Evolutionary conservation across 768 basidiomycete species (phyloP), one percentile per base, ranked within the genome.

Genomic region (Fomitopsis pulvina): DNA sequence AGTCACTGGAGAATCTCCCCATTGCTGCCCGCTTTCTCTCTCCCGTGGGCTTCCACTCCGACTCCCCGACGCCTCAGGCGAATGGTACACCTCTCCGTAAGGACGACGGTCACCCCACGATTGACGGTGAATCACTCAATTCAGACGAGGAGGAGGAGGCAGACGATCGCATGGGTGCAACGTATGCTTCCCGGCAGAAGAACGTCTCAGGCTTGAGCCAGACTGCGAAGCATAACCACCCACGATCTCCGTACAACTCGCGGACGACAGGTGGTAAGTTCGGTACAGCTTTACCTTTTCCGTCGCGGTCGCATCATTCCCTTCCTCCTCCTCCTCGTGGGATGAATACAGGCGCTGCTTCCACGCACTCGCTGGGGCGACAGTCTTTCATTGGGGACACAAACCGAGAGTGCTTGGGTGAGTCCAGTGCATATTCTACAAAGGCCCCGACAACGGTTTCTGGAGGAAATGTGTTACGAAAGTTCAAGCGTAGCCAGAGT

Each of bases 11-110:
- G 7, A 72, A 83, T 54, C 73, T 92, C 2, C 85, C 93, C 44
- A 96, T 96, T 54, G 93, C 93, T 41, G 85, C 93, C 21, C 84
- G 89, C 44, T 96, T 93, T 75, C 87, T 92, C 72, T 86, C 86
- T 3, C 87, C 87, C 8, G 60, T 61, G 11, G 67, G 68, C 20
- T 71, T 73, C 55, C 73, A 68, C 41, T 66, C 68, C 5, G 72
- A 74, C 9, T 83, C 83, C 8, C 68, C 75, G 0, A 66, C 56
- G 6, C 57, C 55, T 24, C 53, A 47, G 20, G 60, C 54, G 39
- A 37, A 37, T 37, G 66, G 68, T 38, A 66, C 53, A 27, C 48
- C 46, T 49, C 70, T 41, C 62, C 70, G 64, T 45, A 61, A 59
- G 54, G 75, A 78, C 37, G 71, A 74, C 57, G 75, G 80, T 53